Evolutionary conservation across 371 early-diverging fungal species (phyloP).

Genomic region (Polyrhizophydium stewartii): DNA sequence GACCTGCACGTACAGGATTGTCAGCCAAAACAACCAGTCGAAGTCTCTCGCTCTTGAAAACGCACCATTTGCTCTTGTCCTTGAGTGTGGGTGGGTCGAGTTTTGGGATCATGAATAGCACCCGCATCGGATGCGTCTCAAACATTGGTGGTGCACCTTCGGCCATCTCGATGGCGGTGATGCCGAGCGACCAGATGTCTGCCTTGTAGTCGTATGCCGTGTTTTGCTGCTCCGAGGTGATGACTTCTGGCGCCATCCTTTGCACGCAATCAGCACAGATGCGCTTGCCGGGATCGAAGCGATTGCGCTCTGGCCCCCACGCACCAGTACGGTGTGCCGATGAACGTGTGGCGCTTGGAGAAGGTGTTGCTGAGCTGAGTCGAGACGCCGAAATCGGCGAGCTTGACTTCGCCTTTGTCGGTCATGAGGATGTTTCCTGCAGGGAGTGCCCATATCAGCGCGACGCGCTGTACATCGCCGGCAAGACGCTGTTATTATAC

Average conservation of each 20-base stretch:
- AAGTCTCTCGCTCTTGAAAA: neutral
- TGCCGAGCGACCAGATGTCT: conserved; percentile 99
- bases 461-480: too few species aligned
- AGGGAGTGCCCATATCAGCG: neutral
- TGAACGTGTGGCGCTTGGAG: conserved; percentile 96
- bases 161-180: conserved; percentile 96
- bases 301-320: neutral
- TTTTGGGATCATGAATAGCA: conserved; percentile 89
- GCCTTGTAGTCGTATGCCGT: conserved; percentile 48
- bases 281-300: too few species aligned
- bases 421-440: conserved; percentile 82
- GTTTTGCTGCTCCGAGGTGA: conserved; percentile 58
- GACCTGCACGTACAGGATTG: conserved; percentile 20
- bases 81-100: conserved; percentile 75
- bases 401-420: conserved; percentile 75
- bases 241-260: conserved; percentile 95
- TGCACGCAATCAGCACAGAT: too few species aligned
- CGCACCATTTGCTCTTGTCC: conserved; percentile 28
- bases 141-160: conserved; percentile 44
- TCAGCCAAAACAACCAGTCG: neutral
- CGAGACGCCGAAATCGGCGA: conserved; percentile 98
- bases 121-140: conserved; percentile 49
- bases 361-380: conserved; percentile 91
- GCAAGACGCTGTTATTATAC: too few species aligned
- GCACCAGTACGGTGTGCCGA: conserved; percentile 95